Evolutionary conservation across 139 green algal genomes (phyloP), one percentile per base, ranked within the genome.

Genomic region (Micromonas pusilla): DNA sequence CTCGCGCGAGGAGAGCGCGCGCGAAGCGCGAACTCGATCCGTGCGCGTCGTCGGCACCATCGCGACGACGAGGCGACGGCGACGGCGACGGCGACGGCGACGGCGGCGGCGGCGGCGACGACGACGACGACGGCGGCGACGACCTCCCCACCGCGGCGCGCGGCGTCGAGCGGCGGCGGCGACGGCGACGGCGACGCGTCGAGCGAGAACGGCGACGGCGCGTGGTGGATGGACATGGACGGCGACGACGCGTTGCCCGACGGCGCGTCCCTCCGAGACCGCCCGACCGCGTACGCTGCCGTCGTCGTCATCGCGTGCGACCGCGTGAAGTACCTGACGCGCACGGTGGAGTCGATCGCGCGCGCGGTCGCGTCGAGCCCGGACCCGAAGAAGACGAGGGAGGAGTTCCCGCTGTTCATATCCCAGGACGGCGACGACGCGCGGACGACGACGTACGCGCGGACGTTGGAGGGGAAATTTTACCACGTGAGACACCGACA

Each of bases 381-480:
- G 9, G 45, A 16, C 45, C 53, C 64, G 64, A 71, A 16, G 23
- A 71, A 21, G 33, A 60, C 34, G 30, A 52, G n/a, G 33, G 23
- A 77, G 13, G 25, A 77, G 36, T 77, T 77, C 28, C 71, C 71
- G 39, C 36, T 77, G 5, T 77, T 66, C 52, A 34, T 77, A 23
- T 66, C 36, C 36, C 71, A 77, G 37, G 71, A 77, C 28, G 71
- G 71, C 6, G 5, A 32, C 20, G 23, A 77, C 45, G 16, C 9
- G 45, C 9, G 9, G 45, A 57, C 45, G 45, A 9, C 9, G 16
- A 16, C 45, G 45, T 57, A 23, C 45, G 45, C 45, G 9, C 9
- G 16, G 45, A 16, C 9, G 9, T 16, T 16, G 9, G 13, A 75
- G 32, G 32, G 13, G 25, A 52, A 75, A 32, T 32, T 54, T 28